Base-by-base conservation (phyloP, 2,329 filamentous ascomycete species). In the Dactylellina parvicollis region DNA sequence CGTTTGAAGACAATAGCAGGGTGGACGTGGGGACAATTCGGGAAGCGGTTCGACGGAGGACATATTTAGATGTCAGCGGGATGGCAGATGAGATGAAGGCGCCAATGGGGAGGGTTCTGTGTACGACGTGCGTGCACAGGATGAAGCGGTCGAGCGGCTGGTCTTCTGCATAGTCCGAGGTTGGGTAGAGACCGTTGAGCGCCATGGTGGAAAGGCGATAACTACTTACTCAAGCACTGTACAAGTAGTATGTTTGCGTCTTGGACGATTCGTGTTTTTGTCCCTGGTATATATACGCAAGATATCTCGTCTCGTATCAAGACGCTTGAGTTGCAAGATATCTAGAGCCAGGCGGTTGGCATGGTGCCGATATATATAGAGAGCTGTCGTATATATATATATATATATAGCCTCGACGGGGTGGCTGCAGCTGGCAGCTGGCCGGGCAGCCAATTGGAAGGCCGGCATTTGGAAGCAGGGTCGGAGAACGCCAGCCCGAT, bases 101-200 rank as follows among this genome's bases (percentile, higher is more conserved):
- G 73, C 86, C 87, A 10, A 82, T 79, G 64, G 85, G 85, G 70
- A 87, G 80, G 71, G 82, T 84, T 38, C 87, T 85, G 49, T 84
- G 84, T 49, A 87, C 81, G 75, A 88, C 85, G 80, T 90, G 88
- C 0, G 83, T 81, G 65, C 83, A 83, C 72, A 90, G 85, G 76
- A 90, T 86, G 2, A 83, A 81, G 72, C 81, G 81, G 5, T 83
- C 77, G 70, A 84, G 80, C 30, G 84, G 84, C 76, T 90, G 88
- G 78, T 90, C 88, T 80, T 90, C 88, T 28, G 87, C 86, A 79
- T 87, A 87, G 55, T 82, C 74, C 3, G 86, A 59, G 30, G 67
- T 72, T 20, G 67, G 67, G 22, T 65, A 64, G 59, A 72, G 28
- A 10, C 47, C 20, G 40, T 55, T 55, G 9, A 72, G 44, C n/a